Percentiles rank a stretch among this genome's conserved stretches.
Conservation (phyloP, 1,284 basidiomycete genomes). For the Tilletia setariae region DNA sequence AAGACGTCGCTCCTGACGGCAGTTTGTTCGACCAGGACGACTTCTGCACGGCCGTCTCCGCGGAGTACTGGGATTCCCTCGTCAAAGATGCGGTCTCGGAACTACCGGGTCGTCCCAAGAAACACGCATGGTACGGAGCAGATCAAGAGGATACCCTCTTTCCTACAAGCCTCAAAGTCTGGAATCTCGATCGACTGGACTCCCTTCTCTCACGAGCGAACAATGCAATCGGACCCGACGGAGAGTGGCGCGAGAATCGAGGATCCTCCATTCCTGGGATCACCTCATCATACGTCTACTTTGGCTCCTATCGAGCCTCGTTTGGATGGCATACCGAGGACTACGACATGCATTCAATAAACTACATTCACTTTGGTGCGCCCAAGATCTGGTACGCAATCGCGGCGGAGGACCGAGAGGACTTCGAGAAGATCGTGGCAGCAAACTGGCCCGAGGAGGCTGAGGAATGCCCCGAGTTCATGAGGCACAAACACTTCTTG, state of each 20-base stretch:
- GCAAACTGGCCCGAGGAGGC: slow-evolving; percentile 46
- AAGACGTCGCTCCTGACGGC: slow-evolving; percentile 24
- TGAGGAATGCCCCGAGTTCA: slow-evolving; percentile 81
- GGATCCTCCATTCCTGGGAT: slow-evolving; percentile 72
- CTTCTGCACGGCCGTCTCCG: slow-evolving; percentile 77
- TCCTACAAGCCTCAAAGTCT: slow-evolving; percentile 72
- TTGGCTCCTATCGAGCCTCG: slow-evolving; percentile 98
- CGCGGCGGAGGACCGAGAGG: slow-evolving; percentile 71
- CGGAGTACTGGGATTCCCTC: slow-evolving; percentile 86
- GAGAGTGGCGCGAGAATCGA: neutral
- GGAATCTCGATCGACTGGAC: slow-evolving; percentile 89
- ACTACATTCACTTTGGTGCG: slow-evolving; percentile 97
- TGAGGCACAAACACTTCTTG: slow-evolving; percentile 94
- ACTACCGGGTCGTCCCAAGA: slow-evolving; percentile 42
- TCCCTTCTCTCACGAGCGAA: slow-evolving; percentile 79
- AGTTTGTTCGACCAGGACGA: slow-evolving; percentile 31
- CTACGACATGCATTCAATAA: slow-evolving; percentile 90
- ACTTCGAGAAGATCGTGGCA: slow-evolving; percentile 51
- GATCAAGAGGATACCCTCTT: slow-evolving; percentile 87
- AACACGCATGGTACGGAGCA: slow-evolving; percentile 91
- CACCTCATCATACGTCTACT: slow-evolving; percentile 95
- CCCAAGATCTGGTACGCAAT: slow-evolving; percentile 95
- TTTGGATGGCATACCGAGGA: slow-evolving; percentile 97
- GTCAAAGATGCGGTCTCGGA: slow-evolving; percentile 58
- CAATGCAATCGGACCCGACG: neutral